Base-by-base conservation (phyloP, 2,329 filamentous ascomycete genomes). In the Metarhizium guizhouense region DNA sequence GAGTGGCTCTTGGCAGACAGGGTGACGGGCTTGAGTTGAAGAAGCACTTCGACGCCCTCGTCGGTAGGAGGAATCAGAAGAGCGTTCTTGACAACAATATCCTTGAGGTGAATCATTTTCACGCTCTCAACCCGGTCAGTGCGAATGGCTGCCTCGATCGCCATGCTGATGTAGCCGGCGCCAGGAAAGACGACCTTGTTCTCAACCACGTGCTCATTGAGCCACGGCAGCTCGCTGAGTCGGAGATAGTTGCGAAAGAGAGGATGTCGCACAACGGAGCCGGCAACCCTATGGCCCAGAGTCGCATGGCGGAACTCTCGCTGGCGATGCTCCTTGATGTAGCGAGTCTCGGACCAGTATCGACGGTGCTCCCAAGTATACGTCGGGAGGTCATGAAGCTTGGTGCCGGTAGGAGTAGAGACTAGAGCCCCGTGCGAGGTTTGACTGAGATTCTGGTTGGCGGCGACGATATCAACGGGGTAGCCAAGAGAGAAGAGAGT, bases 401-500 rank as follows among this genome's bases (percentile, higher is more conserved):
- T 55, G 10, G 55, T 10, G 6, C 42, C 42, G 7, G 42, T 45
- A 20, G 42, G 8, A 8, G 42, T 20, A 29, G 45, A 13, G 25
- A 48, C 25, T 14, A 48, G 16, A 2, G 5, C 25, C 2, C 54
- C 57, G 16, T 61, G 61, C 50, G 6, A 25, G 13, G n/a, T 16
- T 25, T 18, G 8, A 16, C 38, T 25, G 25, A 47, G 18, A 7
- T 10, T 47, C 16, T 29, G 34, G 53, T 79, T 79, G 61, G 77
- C 68, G 3, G 70, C 70, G 38, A 66, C 65, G 30, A 79, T 70
- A 56, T 79, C 66, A 7, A 78, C 62, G 8, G 61, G 54, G 6
- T 65, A 66, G 1, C 76, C 76, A 53, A 70, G 74, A 16, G 65
- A 66, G 59, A 75, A 75, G 7, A 79, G 63, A 0, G 60, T 67